Percentiles rank a stretch among this genome's conserved stretches.
phyloP scores from a whole-genome alignment of 768 basidiomycete species.

The Lactarius vividus region DNA sequence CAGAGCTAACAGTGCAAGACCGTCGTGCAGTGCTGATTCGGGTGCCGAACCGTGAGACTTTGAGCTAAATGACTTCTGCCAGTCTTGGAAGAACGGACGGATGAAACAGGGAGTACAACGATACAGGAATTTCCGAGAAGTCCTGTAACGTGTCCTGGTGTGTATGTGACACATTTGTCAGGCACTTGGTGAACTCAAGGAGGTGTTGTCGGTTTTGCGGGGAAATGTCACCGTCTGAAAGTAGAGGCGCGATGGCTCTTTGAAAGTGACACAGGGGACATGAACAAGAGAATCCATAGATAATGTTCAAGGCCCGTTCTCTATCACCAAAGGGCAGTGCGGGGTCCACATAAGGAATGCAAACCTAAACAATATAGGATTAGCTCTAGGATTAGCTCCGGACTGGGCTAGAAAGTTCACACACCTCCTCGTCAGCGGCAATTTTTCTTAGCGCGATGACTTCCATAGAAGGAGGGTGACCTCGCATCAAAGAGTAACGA shows the following conservation, averaged over 20 bases:
- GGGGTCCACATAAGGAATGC: conserved; percentile 75
- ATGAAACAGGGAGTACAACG: conserved; percentile 46
- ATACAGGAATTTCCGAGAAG: conserved; percentile 41
- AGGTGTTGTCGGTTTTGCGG: conserved; percentile 40
- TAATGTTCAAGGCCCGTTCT: conserved; percentile 53
- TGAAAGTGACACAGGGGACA: conserved; percentile 58
- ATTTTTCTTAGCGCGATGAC: conserved; percentile 63
- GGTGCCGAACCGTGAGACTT: conserved; percentile 67
- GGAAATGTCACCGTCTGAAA: conserved; percentile 35
- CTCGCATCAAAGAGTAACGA: conserved; percentile 49
- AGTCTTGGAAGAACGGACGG: conserved; percentile 57
- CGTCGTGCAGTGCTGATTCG: conserved; percentile 49
- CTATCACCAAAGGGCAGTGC: conserved; percentile 60
- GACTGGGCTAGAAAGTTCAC: neutral
- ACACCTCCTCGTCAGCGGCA: conserved; percentile 60
- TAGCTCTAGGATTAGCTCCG: neutral
- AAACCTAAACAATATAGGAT: conserved; percentile 49
- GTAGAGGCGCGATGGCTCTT: conserved; percentile 38
- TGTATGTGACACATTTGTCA: conserved; percentile 9
- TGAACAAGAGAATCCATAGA: conserved; percentile 66
- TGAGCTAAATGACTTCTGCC: conserved; percentile 63
- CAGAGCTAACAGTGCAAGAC: conserved; percentile 58
- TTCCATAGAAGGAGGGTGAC: conserved; percentile 51
- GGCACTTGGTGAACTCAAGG: conserved; percentile 24
- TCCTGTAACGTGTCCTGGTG: conserved; percentile 17